phyloP scores from a whole-genome alignment of 1,284 basidiomycete species.

The Boletus albobrunnescens region DNA sequence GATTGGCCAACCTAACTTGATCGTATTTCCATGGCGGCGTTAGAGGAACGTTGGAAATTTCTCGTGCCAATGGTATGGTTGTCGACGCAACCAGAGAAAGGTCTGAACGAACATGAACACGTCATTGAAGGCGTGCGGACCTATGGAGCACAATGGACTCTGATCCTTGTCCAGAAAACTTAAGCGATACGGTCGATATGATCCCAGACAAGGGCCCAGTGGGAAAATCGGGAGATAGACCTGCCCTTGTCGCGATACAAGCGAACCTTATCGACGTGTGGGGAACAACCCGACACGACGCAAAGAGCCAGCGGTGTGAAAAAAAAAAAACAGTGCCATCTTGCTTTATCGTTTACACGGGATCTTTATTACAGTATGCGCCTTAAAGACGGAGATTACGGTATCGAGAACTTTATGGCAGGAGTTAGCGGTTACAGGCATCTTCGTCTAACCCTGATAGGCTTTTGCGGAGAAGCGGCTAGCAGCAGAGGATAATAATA shows the following conservation, averaged over 20 bases:
- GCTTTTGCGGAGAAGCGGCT: slow-evolving; percentile 30
- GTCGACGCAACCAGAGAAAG: slow-evolving; percentile 11
- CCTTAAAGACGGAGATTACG: slow-evolving; percentile 34
- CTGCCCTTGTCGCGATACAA: slow-evolving; percentile 4
- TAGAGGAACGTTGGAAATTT: slow-evolving; percentile 21
- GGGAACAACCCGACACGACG: slow-evolving; percentile 10
- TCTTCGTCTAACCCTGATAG: slow-evolving; percentile 29
- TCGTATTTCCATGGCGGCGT: slow-evolving; percentile 27
- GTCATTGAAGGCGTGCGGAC: slow-evolving; percentile 16
- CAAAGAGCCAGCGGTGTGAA: slow-evolving; percentile 1
- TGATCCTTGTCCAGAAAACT: not conserved
- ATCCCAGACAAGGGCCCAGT: slow-evolving; percentile 4
- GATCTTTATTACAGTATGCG: slow-evolving; percentile 18
- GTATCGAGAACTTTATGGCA: slow-evolving; percentile 21
- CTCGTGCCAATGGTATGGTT: slow-evolving; percentile 16
- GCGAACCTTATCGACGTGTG: slow-evolving; percentile 15
- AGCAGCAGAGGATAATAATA: slow-evolving; percentile 22
- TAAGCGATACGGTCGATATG: slow-evolving; percentile 9
- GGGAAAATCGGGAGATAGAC: slow-evolving; percentile 11
- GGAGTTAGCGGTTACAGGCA: slow-evolving; percentile 28
- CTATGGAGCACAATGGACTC: not conserved
- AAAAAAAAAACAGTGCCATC: slow-evolving; percentile 10
- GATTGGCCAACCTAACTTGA: slow-evolving; percentile 3
- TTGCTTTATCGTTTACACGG: slow-evolving; percentile 8
- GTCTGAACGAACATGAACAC: slow-evolving; percentile 9